phyloP scores from a whole-genome alignment of 768 basidiomycete genomes.

The Mrakia gelida region DNA sequence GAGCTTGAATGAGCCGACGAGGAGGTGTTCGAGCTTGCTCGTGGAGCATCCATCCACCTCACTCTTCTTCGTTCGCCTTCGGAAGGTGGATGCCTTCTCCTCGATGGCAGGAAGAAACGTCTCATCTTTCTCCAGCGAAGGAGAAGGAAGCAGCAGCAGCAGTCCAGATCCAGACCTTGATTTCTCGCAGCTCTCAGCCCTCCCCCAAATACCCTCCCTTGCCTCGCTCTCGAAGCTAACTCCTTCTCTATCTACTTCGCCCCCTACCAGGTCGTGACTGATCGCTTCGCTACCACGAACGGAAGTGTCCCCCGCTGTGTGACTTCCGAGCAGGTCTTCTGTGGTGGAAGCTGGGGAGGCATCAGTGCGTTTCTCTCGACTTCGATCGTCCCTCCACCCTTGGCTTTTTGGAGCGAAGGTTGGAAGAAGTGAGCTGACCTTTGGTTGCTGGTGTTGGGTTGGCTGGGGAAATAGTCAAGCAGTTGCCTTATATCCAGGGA shows the following conservation, averaged over 20 bases:
- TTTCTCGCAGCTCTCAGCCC: background rate
- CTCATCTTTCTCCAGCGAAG: too few relatives aligned
- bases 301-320: background rate
- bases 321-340: background rate
- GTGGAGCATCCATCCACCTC: too few relatives aligned
- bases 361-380: slow-evolving; percentile 3
- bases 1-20: background rate
- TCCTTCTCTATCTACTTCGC: background rate
- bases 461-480: background rate
- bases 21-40: too few relatives aligned
- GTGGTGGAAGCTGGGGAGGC: slow-evolving; percentile 19
- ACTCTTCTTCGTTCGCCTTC: background rate
- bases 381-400: background rate
- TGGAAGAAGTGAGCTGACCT: background rate
- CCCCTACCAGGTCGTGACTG: slow-evolving; percentile 29
- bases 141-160: too few relatives aligned
- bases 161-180: too few relatives aligned
- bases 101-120: too few relatives aligned
- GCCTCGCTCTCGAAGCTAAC: background rate
- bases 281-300: slow-evolving; percentile 20
- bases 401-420: background rate
- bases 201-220: background rate
- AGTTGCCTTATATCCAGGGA: slow-evolving; percentile 31
- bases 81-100: too few relatives aligned
- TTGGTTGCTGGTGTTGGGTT: background rate